Conservation (phyloP, 78 protist species). For the Emiliania huxleyi region DNA sequence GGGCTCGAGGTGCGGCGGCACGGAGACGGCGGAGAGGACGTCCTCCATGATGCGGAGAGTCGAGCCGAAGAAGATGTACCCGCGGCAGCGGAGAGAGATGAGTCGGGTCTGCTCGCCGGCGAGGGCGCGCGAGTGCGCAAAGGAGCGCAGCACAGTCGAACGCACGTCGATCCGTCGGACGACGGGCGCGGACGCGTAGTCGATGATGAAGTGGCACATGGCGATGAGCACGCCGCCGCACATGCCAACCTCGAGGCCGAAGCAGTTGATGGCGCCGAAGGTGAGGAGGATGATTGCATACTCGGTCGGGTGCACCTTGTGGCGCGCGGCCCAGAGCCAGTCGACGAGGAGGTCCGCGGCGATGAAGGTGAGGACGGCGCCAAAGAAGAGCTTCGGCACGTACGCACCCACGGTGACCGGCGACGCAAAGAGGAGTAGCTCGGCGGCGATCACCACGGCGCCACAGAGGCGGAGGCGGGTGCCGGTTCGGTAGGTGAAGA, state of each 20-base stretch:
- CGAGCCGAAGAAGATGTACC: slow-evolving; percentile 22
- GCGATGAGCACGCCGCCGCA: neutral
- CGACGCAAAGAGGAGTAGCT: neutral
- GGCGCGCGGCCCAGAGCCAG: neutral
- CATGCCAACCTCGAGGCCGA: neutral
- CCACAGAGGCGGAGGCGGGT: neutral
- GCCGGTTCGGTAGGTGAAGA: neutral
- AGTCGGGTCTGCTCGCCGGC: neutral
- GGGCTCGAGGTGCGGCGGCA: neutral
- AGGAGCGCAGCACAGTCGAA: neutral
- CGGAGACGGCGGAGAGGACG: neutral
- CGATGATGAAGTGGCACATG: neutral
- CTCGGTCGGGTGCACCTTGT: neutral
- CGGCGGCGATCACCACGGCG: neutral
- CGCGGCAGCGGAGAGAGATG: neutral
- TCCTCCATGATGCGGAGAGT: neutral
- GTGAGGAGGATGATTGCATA: neutral
- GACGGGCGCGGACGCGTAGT: neutral
- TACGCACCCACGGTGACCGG: neutral
- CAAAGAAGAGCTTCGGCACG: slow-evolving; percentile 21
- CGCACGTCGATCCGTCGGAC: neutral
- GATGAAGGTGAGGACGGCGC: slow-evolving; percentile 21
- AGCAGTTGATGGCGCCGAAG: neutral
- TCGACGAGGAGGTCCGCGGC: neutral
- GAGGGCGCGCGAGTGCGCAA: neutral